A percentile compares a stretch with the other conserved stretches of the same genome.
Conservation (phyloP, 169 alveolate species). For the Cryptosporidium ubiquitum region DNA sequence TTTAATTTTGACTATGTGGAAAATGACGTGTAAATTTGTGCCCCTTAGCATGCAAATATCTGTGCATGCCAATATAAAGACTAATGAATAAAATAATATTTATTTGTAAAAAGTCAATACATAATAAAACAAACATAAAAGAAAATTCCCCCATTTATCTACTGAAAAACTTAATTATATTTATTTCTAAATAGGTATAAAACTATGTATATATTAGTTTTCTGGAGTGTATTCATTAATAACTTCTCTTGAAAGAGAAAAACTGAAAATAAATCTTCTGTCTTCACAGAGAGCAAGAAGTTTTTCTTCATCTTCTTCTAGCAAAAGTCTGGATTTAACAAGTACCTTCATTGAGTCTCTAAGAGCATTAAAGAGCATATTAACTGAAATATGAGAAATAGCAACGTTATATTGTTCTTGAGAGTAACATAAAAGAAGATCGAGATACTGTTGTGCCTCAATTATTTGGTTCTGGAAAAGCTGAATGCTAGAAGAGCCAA, state of each 20-base stretch:
- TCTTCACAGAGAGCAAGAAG: conserved; percentile 67
- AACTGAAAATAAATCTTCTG: conserved; percentile 55
- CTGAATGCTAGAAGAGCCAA: conserved; percentile 46
- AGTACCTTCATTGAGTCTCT: conserved; percentile 62
- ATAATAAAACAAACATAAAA: too few relatives aligned
- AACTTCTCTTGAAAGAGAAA: conserved; percentile 63
- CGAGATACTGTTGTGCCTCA: conserved; percentile 69
- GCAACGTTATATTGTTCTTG: conserved; percentile 66
- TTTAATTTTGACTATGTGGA: too few relatives aligned
- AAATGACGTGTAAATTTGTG: background rate
- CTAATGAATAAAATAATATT: too few relatives aligned
- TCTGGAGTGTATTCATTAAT: conserved; percentile 50
- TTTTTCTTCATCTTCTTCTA: conserved; percentile 70
- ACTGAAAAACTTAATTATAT: too few relatives aligned
- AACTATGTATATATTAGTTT: too few relatives aligned
- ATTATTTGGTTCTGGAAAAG: conserved; percentile 65
- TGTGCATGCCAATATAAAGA: too few relatives aligned
- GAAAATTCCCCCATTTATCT: background rate
- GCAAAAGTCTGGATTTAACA: conserved; percentile 63
- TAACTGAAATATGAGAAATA: conserved; percentile 65
- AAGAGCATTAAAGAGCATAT: conserved; percentile 51
- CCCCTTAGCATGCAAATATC: background rate
- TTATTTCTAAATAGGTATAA: too few relatives aligned
- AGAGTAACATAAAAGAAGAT: conserved; percentile 34
- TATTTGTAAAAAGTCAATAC: too few relatives aligned